Base-by-base conservation (phyloP, 306 rosid genomes). In the Astragalus membranaceus region DNA sequence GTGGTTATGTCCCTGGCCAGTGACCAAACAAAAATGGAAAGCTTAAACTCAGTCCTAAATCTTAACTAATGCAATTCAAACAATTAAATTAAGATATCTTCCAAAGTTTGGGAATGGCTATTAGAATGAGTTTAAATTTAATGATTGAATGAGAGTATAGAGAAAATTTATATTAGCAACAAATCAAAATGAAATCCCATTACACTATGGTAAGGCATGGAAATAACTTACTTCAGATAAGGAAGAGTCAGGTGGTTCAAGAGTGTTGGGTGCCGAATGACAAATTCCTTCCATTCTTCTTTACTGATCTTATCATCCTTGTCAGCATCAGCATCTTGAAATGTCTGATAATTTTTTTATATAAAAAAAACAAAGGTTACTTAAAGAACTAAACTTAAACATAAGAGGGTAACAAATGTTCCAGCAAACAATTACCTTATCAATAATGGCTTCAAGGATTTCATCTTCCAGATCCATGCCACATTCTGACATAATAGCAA, bases 221-320 rank as follows among this genome's bases (percentile, higher is more conserved):
- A 43, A 69, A 75, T 8, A 49, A 71, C 42, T 64, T 84, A 89
- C 92, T 67, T 83, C 39, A 89, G 71, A 73, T 60, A 3, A 44
- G 86, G 79, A 73, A 89, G 86, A 59, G 96, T 89, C 87, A 89
- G 78, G 85, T 87, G 81, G 63, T 69, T 87, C 63, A 89, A 49
- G 46, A 85, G 87, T 63, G 81, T 6, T 15, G 92, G 96, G 55
- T 56, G 74, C 72, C 69, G 80, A 53, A 61, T 11, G 59, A 77
- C 91, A 78, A 70, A 85, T 61, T 55, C 81, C 71, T 6, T 81
- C 93, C 93, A 87, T 57, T 89, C 93, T 67, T 87, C 85, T 43
- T 78, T 89, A 81, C 73, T 74, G 47, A 87, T 89, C 79, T 75
- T 89, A n/a, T 78, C 91, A 74, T 89, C 96, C 58, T 68, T 64